phyloP scores from a whole-genome alignment of 164 flowering plant species.

The Cinnamomum chago region DNA sequence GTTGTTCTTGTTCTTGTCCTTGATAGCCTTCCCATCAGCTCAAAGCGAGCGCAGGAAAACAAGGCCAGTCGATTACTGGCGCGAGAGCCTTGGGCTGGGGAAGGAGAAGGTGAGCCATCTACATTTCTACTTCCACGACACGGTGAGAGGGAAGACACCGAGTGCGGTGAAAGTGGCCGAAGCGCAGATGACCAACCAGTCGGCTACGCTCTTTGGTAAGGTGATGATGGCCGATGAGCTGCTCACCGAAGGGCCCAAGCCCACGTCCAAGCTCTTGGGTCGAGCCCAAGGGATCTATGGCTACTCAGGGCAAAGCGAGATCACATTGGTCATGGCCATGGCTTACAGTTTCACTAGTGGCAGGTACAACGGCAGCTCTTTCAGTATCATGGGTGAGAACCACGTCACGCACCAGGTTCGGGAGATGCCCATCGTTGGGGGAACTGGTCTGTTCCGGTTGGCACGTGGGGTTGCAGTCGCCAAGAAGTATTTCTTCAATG shows the following conservation, averaged over 20 bases:
- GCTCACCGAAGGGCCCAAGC: slow-evolving; percentile 9
- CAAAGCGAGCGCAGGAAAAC: neutral
- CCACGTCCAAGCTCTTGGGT: slow-evolving; percentile 9
- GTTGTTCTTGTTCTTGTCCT: neutral
- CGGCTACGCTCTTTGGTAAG: slow-evolving; percentile 4
- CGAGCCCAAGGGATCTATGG: slow-evolving; percentile 11
- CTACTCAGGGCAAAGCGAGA: neutral
- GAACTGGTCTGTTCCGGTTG: slow-evolving; percentile 43
- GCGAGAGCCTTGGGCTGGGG: slow-evolving; percentile 13
- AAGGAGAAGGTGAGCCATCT: slow-evolving; percentile 15
- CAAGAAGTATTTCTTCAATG: slow-evolving; percentile 17
- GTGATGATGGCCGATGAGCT: slow-evolving; percentile 13
- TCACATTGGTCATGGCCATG: slow-evolving; percentile 6
- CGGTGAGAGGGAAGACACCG: neutral
- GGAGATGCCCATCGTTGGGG: slow-evolving; percentile 48
- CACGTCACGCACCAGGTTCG: slow-evolving; percentile 23
- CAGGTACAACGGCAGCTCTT: slow-evolving; percentile 35
- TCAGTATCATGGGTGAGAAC: slow-evolving; percentile 34
- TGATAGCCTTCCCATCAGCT: neutral
- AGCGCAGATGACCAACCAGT: neutral
- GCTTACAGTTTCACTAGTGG: slow-evolving; percentile 4
- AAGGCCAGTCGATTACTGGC: neutral
- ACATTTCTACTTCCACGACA: slow-evolving; percentile 18
- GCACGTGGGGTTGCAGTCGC: slow-evolving; percentile 41
- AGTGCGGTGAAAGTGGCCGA: slow-evolving; percentile 4